phyloP scores from a whole-genome alignment of 2,329 filamentous ascomycete species.

The Pseudogymnoascus sp. region DNA sequence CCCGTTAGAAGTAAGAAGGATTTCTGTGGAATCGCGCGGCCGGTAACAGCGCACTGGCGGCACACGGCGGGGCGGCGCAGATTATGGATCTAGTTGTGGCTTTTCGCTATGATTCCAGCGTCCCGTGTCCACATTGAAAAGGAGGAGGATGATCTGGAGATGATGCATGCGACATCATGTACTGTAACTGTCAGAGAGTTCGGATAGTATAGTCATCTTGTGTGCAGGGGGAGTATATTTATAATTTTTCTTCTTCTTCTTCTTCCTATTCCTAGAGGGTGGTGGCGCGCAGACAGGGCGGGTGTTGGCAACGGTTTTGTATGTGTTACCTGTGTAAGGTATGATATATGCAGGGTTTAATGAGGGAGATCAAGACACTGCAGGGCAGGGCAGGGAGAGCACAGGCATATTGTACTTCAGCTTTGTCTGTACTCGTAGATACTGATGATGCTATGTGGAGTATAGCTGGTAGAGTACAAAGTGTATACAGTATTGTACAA shows the following conservation, averaged over 20 bases:
- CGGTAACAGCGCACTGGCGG: not conserved
- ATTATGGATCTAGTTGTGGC: not conserved
- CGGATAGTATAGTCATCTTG: not conserved
- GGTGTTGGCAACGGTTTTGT: not conserved
- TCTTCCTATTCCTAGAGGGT: not conserved
- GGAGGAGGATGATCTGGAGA: not conserved
- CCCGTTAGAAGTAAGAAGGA: slow-evolving; percentile 4
- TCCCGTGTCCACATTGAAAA: not conserved
- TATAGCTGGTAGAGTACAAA: not conserved
- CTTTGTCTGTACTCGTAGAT: not conserved
- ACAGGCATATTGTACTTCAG: not conserved
- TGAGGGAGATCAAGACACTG: not conserved
- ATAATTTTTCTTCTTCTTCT: not conserved
- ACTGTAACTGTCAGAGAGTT: not conserved
- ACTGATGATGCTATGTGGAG: not conserved
- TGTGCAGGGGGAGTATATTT: not conserved
- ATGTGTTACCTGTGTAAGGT: not conserved
- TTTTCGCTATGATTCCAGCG: not conserved
- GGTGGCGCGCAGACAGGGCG: not conserved
- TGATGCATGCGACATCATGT: not conserved
- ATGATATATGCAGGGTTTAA: slow-evolving; percentile 1
- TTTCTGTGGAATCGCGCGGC: not conserved
- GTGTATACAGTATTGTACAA: not conserved
- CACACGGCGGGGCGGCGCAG: not conserved
- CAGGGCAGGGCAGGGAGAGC: not conserved